phyloP scores from a whole-genome alignment of 2,329 filamentous ascomycete genomes.

The Penicillium sp. region DNA sequence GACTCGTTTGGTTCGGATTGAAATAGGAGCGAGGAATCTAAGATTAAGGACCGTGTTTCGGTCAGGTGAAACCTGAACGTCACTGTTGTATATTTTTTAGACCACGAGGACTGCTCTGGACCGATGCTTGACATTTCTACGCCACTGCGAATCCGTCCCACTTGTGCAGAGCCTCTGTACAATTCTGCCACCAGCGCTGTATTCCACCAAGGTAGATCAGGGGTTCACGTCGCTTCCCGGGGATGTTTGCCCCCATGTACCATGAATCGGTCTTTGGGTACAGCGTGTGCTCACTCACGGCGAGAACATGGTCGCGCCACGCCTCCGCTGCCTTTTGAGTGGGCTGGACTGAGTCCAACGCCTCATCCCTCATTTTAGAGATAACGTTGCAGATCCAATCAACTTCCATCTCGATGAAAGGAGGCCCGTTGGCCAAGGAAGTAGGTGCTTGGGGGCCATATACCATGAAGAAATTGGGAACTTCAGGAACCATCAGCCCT shows the following conservation, averaged over 20 bases:
- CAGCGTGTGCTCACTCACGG: constrained; percentile 45
- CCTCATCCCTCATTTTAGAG: constrained; percentile 30
- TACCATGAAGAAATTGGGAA: constrained; percentile 50
- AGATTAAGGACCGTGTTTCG: not conserved
- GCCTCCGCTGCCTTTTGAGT: not conserved
- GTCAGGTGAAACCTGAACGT: not conserved
- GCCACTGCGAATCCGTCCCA: not conserved
- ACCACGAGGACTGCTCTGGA: no score
- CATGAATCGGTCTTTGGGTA: constrained; percentile 54
- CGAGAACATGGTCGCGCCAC: constrained; percentile 8
- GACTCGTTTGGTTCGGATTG: no score
- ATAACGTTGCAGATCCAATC: constrained; percentile 50
- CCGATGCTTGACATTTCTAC: not conserved
- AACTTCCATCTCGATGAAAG: constrained; percentile 48
- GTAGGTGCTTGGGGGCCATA: constrained; percentile 58
- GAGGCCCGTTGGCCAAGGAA: constrained; percentile 37
- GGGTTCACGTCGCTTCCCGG: constrained; percentile 55
- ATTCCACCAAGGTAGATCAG: constrained; percentile 37
- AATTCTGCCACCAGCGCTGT: constrained; percentile 17
- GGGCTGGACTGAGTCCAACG: constrained; percentile 2
- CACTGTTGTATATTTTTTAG: no score
- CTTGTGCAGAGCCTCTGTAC: constrained; percentile 9
- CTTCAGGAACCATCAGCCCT: constrained; percentile 40
- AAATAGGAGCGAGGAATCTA: no score
- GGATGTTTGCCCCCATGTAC: constrained; percentile 59